Percentiles rank a stretch among this genome's conserved stretches.
These are phyloP conservation scores for Carex kokanica DNA, from an alignment of 176 grass and related monocot species.

Conservation along the genomic window DNA sequence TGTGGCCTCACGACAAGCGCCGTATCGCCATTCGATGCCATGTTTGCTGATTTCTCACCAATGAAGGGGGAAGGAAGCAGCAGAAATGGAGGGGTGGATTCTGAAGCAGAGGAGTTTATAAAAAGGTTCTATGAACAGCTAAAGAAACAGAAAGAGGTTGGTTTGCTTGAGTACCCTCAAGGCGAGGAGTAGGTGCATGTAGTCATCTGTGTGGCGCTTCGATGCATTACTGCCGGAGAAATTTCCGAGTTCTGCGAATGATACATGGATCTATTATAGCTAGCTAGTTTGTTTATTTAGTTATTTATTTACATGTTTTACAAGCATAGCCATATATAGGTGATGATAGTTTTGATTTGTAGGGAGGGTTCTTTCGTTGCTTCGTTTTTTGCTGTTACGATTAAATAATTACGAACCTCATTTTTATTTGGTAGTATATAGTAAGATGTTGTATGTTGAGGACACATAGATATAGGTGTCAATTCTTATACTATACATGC, in stretches of 20 bases:
- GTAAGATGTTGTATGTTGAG: neutral
- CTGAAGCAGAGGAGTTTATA: constrained; percentile 23
- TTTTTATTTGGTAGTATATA: constrained; percentile 5
- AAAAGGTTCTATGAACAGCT: constrained; percentile 23
- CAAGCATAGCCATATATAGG: neutral
- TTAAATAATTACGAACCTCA: neutral
- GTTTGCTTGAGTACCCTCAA: constrained; percentile 11
- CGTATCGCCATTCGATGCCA: neutral
- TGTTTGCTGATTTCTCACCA: neutral
- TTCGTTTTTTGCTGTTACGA: neutral
- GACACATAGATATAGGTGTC: neutral
- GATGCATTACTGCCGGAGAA: neutral
- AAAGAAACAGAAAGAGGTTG: constrained; percentile 16
- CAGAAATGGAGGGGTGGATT: constrained; percentile 8
- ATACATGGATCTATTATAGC: neutral
- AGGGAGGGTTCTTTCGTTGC: neutral
- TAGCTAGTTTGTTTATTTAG: neutral
- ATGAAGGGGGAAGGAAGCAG: neutral
- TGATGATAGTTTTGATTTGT: constrained; percentile 20
- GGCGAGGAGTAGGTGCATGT: neutral
- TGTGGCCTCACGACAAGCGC: neutral
- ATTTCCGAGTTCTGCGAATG: neutral
- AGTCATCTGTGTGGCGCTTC: neutral
- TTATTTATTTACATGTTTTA: constrained; percentile 1
- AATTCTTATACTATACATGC: neutral